phyloP scores from a whole-genome alignment of 1,284 basidiomycete species.

The Stygiomarasmius scandens region DNA sequence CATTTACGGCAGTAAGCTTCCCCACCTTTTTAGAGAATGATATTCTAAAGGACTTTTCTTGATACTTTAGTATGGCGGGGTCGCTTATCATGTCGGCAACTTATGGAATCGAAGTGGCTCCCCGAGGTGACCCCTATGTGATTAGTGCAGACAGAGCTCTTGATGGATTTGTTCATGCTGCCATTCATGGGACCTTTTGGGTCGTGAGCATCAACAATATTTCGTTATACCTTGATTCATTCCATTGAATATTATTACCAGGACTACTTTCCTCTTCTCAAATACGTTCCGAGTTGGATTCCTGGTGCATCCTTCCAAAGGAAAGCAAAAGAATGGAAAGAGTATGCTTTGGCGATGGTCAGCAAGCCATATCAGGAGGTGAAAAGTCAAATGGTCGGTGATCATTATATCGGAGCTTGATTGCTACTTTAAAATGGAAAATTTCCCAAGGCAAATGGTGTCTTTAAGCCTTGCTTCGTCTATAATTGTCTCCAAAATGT shows the following conservation, averaged over 20 bases:
- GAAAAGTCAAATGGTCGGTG: conserved; percentile 42
- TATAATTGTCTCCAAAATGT: conserved; percentile 1
- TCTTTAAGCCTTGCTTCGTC: not conserved
- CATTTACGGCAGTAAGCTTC: conserved; percentile 10
- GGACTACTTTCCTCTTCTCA: conserved; percentile 5
- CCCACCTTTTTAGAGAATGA: no score
- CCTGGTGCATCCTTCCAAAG: conserved; percentile 12
- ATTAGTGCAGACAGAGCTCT: not conserved
- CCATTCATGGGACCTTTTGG: conserved; percentile 5
- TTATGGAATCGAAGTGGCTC: conserved; percentile 8
- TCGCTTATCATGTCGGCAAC: conserved; percentile 4
- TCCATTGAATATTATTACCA: not conserved
- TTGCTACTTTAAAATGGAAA: no score
- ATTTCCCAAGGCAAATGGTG: not conserved
- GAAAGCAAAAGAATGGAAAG: conserved; percentile 8
- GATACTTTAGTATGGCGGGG: conserved; percentile 1
- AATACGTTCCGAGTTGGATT: conserved; percentile 12
- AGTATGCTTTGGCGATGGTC: not conserved
- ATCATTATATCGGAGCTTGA: no score
- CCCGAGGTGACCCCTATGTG: conserved; percentile 8
- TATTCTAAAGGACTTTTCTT: no score
- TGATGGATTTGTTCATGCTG: not conserved
- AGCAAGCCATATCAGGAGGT: conserved; percentile 35
- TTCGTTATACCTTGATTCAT: not conserved
- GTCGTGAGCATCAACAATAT: conserved; percentile 1